Conservation (phyloP, 176 grass and related monocot genomes). For the Canna indica region DNA sequence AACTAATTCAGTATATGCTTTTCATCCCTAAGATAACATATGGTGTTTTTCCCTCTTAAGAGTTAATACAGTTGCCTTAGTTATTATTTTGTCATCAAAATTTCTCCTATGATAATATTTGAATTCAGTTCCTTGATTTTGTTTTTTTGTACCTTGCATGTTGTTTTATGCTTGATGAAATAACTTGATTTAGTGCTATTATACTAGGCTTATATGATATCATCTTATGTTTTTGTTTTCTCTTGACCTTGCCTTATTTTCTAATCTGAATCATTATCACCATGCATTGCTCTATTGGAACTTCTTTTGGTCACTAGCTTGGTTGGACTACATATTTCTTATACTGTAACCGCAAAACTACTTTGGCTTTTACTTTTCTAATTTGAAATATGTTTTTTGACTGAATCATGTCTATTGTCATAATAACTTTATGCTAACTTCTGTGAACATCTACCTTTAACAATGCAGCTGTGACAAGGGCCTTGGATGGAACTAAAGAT, state of each 20-base stretch:
- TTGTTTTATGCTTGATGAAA: neutral
- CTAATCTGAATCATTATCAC: too few species aligned
- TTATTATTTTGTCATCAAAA: neutral
- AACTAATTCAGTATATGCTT: neutral
- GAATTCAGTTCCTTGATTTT: neutral
- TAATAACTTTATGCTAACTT: neutral
- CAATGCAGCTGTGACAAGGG: conserved; percentile 48
- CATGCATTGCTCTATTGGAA: too few species aligned
- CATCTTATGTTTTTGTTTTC: too few species aligned
- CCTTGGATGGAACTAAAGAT: conserved; percentile 54
- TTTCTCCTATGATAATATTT: neutral
- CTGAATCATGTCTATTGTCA: neutral
- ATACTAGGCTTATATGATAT: too few species aligned
- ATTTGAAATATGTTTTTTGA: neutral
- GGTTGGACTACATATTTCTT: too few species aligned
- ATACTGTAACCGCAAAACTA: too few species aligned
- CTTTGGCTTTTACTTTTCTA: neutral
- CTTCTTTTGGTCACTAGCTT: too few species aligned
- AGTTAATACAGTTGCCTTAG: too few species aligned
- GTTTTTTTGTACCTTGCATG: neutral
- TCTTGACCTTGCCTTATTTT: too few species aligned
- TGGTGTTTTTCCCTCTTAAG: too few species aligned
- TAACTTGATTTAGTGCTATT: neutral
- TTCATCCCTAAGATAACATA: neutral
- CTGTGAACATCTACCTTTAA: neutral